These are phyloP conservation scores for Phialophora macrospora DNA, from an alignment of 2,329 filamentous ascomycete genomes.

Conservation along the genomic window DNA sequence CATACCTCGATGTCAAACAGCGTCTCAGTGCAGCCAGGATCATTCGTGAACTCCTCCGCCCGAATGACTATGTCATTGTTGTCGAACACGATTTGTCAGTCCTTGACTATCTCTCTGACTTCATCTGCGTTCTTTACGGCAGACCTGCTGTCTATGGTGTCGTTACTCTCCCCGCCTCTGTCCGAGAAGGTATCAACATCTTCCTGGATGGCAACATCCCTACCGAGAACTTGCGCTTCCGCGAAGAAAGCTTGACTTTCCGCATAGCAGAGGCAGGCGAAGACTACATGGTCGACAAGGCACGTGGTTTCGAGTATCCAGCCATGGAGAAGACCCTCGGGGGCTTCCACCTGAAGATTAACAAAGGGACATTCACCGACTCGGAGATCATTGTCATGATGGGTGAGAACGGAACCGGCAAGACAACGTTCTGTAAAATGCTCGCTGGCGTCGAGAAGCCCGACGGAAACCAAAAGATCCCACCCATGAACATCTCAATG, in stretches of 20 bases:
- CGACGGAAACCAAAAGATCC: conserved; percentile 76
- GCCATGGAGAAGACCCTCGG: conserved; percentile 92
- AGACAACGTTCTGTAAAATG: conserved; percentile 98
- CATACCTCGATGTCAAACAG: conserved; percentile 99
- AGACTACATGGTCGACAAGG: conserved; percentile 83
- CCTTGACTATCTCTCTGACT: conserved; percentile 97
- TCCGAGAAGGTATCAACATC: conserved; percentile 98
- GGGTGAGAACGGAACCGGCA: conserved; percentile 99
- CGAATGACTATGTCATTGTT: conserved; percentile 95
- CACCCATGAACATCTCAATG: conserved; percentile 97
- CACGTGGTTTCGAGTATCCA: conserved; percentile 84
- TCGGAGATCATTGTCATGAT: conserved; percentile 99
- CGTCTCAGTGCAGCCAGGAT: conserved; percentile 89
- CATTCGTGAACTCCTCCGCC: conserved; percentile 85
- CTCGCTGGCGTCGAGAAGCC: conserved; percentile 92
- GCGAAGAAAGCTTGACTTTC: conserved; percentile 95
- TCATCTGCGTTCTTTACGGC: conserved; percentile 96
- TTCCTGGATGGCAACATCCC: conserved; percentile 98
- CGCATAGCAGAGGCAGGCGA: conserved; percentile 87
- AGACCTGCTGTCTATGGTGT: conserved; percentile 96
- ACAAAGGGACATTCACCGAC: conserved; percentile 87
- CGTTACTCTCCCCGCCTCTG: conserved; percentile 91
- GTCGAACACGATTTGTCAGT: conserved; percentile 99
- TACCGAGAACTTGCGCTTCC: conserved; percentile 97
- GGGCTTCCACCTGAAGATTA: conserved; percentile 80